phyloP scores from a whole-genome alignment of 441 rosid genomes.

The Bocquillonia castaneifolia region DNA sequence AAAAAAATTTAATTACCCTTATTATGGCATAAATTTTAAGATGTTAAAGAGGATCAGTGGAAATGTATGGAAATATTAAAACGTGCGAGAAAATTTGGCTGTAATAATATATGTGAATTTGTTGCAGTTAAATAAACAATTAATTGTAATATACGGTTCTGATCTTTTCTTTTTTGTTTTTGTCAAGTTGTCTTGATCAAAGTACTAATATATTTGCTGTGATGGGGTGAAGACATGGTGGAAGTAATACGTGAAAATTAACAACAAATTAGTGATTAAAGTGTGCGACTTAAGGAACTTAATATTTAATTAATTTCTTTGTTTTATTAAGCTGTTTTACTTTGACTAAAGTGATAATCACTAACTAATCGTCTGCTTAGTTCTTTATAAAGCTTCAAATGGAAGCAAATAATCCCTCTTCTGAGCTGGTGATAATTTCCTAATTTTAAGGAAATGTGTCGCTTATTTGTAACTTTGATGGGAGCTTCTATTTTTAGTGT shows the following conservation, averaged over 20 bases:
- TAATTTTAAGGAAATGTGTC: neutral
- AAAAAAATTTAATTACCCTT: too few species aligned
- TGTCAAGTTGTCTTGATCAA: too few species aligned
- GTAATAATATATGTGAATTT: neutral
- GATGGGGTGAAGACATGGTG: constrained; percentile 1
- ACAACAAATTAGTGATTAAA: constrained; percentile 22
- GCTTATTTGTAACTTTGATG: neutral
- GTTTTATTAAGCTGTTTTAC: constrained; percentile 15
- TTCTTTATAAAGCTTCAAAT: constrained; percentile 5
- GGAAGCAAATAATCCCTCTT: neutral
- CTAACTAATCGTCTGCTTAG: constrained; percentile 7
- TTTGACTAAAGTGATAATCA: constrained; percentile 20
- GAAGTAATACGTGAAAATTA: constrained; percentile 16
- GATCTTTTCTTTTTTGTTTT: too few species aligned
- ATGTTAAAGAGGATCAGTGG: too few species aligned
- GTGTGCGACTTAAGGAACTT: constrained; percentile 38
- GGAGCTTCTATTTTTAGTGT: neutral
- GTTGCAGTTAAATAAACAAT: neutral
- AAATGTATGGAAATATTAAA: too few species aligned
- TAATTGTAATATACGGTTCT: too few species aligned
- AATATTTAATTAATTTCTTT: constrained; percentile 20
- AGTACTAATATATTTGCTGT: constrained; percentile 4
- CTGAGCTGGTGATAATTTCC: neutral
- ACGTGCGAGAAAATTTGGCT: neutral
- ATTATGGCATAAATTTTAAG: too few species aligned